Percentiles rank a stretch among this genome's conserved stretches.
phyloP scores from a whole-genome alignment of 208 protist genomes.

The Trypanosomatidae sp. region DNA sequence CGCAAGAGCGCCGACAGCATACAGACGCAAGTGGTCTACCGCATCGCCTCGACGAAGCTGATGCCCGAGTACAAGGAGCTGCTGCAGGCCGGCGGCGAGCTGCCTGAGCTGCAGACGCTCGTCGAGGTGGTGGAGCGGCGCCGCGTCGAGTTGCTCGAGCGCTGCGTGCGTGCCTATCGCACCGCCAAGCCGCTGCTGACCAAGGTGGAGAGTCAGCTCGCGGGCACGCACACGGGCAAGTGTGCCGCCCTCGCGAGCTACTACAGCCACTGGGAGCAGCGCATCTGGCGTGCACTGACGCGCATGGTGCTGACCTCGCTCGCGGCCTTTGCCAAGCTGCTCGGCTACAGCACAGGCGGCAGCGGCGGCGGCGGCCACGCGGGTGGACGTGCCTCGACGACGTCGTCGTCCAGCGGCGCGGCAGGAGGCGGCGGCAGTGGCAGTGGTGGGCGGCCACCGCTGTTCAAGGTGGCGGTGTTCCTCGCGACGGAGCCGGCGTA shows the following conservation, averaged over 20 bases:
- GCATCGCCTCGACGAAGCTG: constrained; percentile 75
- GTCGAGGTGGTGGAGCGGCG: constrained; percentile 85
- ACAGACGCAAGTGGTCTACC: constrained; percentile 86
- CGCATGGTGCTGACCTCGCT: constrained; percentile 87
- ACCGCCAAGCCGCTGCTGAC: constrained; percentile 90
- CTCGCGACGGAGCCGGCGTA: constrained; percentile 88
- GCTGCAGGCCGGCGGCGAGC: constrained; percentile 67
- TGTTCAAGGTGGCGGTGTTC: constrained; percentile 92
- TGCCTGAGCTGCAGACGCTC: constrained; percentile 88
- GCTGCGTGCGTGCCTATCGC: constrained; percentile 86
- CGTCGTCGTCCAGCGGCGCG: constrained; percentile 12
- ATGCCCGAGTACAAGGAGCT: constrained; percentile 70
- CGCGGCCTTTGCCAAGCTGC: constrained; percentile 69
- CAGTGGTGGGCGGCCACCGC: constrained; percentile 21
- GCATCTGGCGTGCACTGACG: constrained; percentile 90
- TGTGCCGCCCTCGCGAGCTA: constrained; percentile 84
- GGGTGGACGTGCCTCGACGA: too few relatives aligned
- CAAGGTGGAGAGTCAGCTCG: constrained; percentile 93
- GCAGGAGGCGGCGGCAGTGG: neutral
- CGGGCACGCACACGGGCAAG: constrained; percentile 88
- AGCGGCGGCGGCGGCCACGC: neutral
- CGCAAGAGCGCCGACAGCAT: constrained; percentile 93
- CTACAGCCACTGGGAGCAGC: constrained; percentile 94
- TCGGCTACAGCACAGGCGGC: constrained; percentile 51
- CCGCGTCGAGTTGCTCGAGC: constrained; percentile 65